Percentiles rank a stretch among this genome's conserved stretches.
Evolutionary conservation across 352 stramenopile genomes (phyloP).

Genomic region (Pythium chondricola): DNA sequence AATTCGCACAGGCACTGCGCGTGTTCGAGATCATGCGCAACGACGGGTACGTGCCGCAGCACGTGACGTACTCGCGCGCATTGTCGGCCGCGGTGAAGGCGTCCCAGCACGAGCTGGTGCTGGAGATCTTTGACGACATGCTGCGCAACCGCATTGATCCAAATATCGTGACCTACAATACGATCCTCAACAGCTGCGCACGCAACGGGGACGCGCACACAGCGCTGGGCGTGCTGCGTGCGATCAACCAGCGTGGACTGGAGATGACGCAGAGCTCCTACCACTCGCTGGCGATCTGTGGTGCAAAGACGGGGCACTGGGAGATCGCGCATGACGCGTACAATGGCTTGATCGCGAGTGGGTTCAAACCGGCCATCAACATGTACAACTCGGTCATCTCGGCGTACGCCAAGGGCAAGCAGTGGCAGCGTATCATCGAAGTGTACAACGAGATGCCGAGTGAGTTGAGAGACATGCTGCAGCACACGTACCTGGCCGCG

Average conservation of each 20-base stretch:
- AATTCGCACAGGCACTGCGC: slow-evolving; percentile 63
- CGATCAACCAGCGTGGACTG: slow-evolving; percentile 49
- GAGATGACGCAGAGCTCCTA: slow-evolving; percentile 75
- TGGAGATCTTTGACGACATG: slow-evolving; percentile 88
- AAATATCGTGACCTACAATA: slow-evolving; percentile 82
- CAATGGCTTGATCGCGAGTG: slow-evolving; percentile 34
- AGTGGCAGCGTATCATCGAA: slow-evolving; percentile 55
- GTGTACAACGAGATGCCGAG: slow-evolving; percentile 58
- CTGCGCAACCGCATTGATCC: slow-evolving; percentile 62
- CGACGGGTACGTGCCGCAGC: slow-evolving; percentile 73
- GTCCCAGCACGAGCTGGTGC: slow-evolving; percentile 72
- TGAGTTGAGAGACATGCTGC: slow-evolving; percentile 28
- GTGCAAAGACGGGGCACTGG: slow-evolving; percentile 66
- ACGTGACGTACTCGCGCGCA: slow-evolving; percentile 80
- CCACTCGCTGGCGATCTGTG: slow-evolving; percentile 75
- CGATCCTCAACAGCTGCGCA: slow-evolving; percentile 79
- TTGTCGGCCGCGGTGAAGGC: slow-evolving; percentile 76
- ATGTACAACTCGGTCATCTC: slow-evolving; percentile 82
- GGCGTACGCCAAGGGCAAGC: slow-evolving; percentile 68
- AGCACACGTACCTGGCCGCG: slow-evolving; percentile 50
- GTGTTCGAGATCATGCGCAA: slow-evolving; percentile 87
- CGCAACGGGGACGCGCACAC: slow-evolving; percentile 65
- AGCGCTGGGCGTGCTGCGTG: slow-evolving; percentile 54
- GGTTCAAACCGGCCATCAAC: slow-evolving; percentile 51
- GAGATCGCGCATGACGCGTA: slow-evolving; percentile 64